phyloP scores from a whole-genome alignment of 1,139 yeast genomes.

The Candida freyschussii region DNA sequence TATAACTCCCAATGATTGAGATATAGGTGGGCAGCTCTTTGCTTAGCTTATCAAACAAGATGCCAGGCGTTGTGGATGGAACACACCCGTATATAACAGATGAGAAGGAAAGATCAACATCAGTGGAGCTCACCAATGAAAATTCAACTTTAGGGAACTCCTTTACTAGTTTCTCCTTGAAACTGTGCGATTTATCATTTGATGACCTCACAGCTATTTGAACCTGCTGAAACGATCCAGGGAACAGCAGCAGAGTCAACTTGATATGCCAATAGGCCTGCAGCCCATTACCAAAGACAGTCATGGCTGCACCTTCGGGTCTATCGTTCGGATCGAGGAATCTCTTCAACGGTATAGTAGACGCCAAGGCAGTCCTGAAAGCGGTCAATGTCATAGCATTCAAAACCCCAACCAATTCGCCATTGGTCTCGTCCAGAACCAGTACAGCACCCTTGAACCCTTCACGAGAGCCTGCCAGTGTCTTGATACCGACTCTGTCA shows the following conservation, averaged over 20 bases:
- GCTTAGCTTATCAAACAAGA: slow-evolving; percentile 35
- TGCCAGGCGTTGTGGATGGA: slow-evolving; percentile 49
- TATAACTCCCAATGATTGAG: slow-evolving; percentile 63
- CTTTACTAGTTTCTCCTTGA: slow-evolving; percentile 27
- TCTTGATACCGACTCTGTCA: slow-evolving; percentile 38
- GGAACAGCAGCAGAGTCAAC: slow-evolving; percentile 41
- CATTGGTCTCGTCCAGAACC: slow-evolving; percentile 46
- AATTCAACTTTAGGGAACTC: slow-evolving; percentile 27
- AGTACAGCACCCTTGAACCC: slow-evolving; percentile 51
- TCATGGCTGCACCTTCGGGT: slow-evolving; percentile 17
- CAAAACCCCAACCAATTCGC: slow-evolving; percentile 47
- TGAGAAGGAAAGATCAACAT: slow-evolving; percentile 27
- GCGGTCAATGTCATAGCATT: slow-evolving; percentile 62
- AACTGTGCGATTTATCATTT: slow-evolving; percentile 35
- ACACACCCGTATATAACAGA: slow-evolving; percentile 54
- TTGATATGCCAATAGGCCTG: slow-evolving; percentile 65
- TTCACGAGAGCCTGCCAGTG: slow-evolving; percentile 43
- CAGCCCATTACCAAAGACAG: slow-evolving; percentile 60
- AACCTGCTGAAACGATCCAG: slow-evolving; percentile 33
- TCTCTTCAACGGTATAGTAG: slow-evolving; percentile 43
- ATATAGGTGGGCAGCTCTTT: slow-evolving; percentile 39
- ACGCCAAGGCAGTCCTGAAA: slow-evolving; percentile 62
- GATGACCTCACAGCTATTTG: slow-evolving; percentile 41
- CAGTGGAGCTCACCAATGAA: slow-evolving; percentile 24
- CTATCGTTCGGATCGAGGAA: slow-evolving; percentile 26